Conservation (phyloP, 2,329 filamentous ascomycete species). For the Penicillium glabrum region DNA sequence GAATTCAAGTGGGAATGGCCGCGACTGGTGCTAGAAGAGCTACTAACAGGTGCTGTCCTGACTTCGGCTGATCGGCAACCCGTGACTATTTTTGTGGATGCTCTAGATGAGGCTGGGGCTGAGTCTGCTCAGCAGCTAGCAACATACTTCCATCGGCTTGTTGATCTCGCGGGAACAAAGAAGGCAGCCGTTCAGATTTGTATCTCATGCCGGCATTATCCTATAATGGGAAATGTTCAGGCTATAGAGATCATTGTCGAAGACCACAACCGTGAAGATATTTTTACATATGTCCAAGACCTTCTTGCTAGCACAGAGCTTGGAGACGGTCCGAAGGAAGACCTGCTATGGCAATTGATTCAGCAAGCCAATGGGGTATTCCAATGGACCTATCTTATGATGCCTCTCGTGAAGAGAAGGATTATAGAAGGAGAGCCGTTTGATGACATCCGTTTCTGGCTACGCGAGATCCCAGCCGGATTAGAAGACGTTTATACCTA, state of each 20-base stretch:
- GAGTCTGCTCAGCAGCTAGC: slow-evolving; percentile 2
- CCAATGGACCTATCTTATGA: slow-evolving; percentile 7
- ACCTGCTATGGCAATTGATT: background rate
- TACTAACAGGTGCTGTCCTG: slow-evolving; percentile 2
- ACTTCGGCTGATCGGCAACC: background rate
- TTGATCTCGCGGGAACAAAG: background rate
- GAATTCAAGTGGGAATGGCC: slow-evolving; percentile 4
- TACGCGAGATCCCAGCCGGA: slow-evolving; percentile 4
- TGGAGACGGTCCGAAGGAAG: background rate
- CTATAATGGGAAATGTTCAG: background rate
- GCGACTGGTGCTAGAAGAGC: background rate
- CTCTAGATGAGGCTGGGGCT: slow-evolving; percentile 10
- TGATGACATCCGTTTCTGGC: background rate
- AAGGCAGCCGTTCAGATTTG: background rate
- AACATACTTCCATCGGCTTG: slow-evolving; percentile 5
- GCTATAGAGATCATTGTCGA: slow-evolving; percentile 9
- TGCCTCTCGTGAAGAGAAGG: slow-evolving; percentile 1
- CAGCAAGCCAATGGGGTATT: slow-evolving; percentile 7
- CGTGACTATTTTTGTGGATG: slow-evolving; percentile 11
- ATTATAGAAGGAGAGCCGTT: slow-evolving; percentile 7
- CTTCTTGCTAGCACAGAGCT: background rate
- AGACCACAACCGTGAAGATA: background rate
- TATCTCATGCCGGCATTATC: slow-evolving; percentile 20
- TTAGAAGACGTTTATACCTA: slow-evolving; percentile 8
- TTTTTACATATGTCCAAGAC: too few species aligned